Evolutionary conservation across 2,329 filamentous ascomycete species (phyloP), one percentile per base, ranked within the genome.

Genomic region (Fusarium nematophilum): DNA sequence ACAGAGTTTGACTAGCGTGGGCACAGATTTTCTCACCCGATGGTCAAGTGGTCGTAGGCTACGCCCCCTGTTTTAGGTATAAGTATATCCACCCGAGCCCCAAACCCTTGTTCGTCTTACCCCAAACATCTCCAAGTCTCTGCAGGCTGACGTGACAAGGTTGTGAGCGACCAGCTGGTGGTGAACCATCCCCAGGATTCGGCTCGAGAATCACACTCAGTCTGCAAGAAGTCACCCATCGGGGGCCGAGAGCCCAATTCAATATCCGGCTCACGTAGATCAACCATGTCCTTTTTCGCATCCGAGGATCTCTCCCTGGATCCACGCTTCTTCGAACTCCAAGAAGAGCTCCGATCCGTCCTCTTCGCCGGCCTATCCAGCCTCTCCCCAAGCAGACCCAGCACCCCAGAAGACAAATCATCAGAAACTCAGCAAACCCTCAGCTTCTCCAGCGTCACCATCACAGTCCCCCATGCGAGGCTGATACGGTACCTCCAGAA

Each of bases 261-360:
- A 6, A 30, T n/a, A 13, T 33, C 26, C 15, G 7, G 9, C 40
- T 17, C 7, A 10, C 11, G 42, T n/a, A 26, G 7, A 5, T 17
- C 33, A 39, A 46, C 15, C 17, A 53, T 53, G 34, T 63, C 66
- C 15, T 62, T 69, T 30, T 67, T 69, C 15, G 61, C 66, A 6
- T 54, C 66, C 2, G 72, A 76, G 21, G 73, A 75, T 15, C 68
- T 74, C 15, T 65, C 74, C 3, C 57, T 65, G 15, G 70, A 81
- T 43, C 78, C 79, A 3, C 72, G 73, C 4, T 81, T 79, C 48
- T 69, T 80, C 13, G 76, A 79, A 21, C 76, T 78, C 1, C 77
- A 81, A 50, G 76, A 79, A 65, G 75, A 80, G 57, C 70, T 81
- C 4, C 73, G 78, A 47, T 72, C 70, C 17, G 74, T 80, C 29